Evolutionary conservation across 2,329 filamentous ascomycete species (phyloP).

Genomic region (Hypoxylon sp.): DNA sequence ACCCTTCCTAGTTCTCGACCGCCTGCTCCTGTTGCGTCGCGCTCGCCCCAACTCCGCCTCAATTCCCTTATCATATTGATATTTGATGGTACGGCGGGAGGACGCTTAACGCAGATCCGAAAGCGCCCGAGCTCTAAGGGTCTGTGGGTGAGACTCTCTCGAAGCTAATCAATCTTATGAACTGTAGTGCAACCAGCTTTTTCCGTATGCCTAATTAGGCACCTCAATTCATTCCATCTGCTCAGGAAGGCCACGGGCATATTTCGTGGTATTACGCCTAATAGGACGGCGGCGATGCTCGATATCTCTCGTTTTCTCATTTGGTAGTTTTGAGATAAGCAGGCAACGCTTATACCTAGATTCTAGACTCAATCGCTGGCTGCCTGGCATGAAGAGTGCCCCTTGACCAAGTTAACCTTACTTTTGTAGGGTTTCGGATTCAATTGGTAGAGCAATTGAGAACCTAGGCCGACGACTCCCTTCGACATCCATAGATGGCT

Average conservation of each 20-base stretch:
- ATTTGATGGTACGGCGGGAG: constrained; percentile 26
- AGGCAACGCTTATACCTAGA: constrained; percentile 7
- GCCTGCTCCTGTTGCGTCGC: constrained; percentile 22
- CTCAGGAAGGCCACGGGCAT: constrained; percentile 13
- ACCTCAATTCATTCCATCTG: constrained; percentile 25
- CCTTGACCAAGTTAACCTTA: constrained; percentile 10
- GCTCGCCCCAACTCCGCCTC: constrained; percentile 35
- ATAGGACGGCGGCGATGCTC: constrained; percentile 4
- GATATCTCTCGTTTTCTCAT: constrained; percentile 18
- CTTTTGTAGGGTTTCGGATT: constrained; percentile 14
- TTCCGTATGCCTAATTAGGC: constrained; percentile 27
- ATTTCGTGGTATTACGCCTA: constrained; percentile 18
- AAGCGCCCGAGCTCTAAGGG: constrained; percentile 38
- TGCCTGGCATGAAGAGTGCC: constrained; percentile 3
- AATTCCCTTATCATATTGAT: constrained; percentile 29
- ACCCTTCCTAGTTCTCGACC: constrained; percentile 7
- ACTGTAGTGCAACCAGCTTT: constrained; percentile 25
- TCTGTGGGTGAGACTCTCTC: constrained; percentile 28
- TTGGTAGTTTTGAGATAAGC: constrained; percentile 15
- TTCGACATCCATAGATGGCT: background rate
- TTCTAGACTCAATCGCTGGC: background rate
- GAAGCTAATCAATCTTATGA: constrained; percentile 24
- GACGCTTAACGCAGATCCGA: constrained; percentile 33
- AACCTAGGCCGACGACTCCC: background rate
- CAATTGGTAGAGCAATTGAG: constrained; percentile 26